Evolutionary conservation across 352 stramenopile genomes (phyloP), one percentile per base, ranked within the genome.

Genomic region (Blastocystis sp.): DNA sequence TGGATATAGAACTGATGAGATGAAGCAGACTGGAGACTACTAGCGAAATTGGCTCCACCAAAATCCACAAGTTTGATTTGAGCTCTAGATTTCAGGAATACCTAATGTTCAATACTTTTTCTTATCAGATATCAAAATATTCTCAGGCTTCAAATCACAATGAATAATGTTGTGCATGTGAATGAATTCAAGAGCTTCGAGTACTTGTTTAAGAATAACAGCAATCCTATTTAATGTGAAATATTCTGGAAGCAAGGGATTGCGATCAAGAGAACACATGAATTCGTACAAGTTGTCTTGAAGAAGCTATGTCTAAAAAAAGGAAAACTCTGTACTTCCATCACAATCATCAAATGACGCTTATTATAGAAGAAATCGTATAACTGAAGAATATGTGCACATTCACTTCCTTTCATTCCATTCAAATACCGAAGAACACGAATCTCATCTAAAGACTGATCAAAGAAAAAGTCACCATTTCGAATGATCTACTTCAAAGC

Each of bases 381-480:
- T 87, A 97, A 92, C 58, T 92, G 88, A 11, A 97, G 86, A 83
- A 97, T 91, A 88, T 97, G 92, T 56, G 94, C 93, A 43, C 95
- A 91, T 66, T 97, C 93, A 24, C 95, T 90, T 67, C 96, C 92
- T 67, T 51, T 54, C 19, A 58, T 42, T 29, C 24, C 56, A 66
- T 92, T 91, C 27, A 94, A 92, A 77, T 94, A 91, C 52, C 92
- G 90, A 21, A 96, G 88, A 43, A 96, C 88, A 86, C 95, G 95
- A 71, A 96, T 95, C 89, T 97, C 93, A 89, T 96, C 93, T 39
- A 96, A 88, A 6, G 90, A 93, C 90, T 99, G 96, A 87, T 99
- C 96, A 88, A 99, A 98, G 89, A 98, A 98, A 87, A 98, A 96
- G 89, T 99, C 98, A 78, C 95, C 98, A 91, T 98, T 98, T 90